Evolutionary conservation across 2,329 filamentous ascomycete genomes (phyloP).

Genomic region (Aspergillus nomiae): DNA sequence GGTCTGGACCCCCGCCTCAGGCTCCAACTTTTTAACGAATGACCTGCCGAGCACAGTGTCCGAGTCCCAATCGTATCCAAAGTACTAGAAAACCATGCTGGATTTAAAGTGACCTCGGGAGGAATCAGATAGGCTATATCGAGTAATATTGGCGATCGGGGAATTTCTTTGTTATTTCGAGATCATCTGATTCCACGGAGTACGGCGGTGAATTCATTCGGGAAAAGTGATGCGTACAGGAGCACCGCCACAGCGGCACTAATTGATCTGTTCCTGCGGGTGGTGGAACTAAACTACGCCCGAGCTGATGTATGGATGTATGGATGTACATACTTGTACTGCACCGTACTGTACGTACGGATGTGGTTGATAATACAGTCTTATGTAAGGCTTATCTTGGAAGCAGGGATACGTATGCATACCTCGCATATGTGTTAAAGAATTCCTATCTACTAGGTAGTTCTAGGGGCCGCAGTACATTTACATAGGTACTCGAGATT

Average conservation of each 20-base stretch:
- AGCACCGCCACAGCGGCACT: slow-evolving; percentile 5
- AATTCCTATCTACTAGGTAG: background rate
- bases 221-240: background rate
- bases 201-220: background rate
- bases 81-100: background rate
- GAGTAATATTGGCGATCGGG: background rate
- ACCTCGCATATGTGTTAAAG: background rate
- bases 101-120: background rate
- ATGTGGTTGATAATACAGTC: background rate
- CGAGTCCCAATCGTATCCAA: background rate
- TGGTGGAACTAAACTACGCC: slow-evolving; percentile 1
- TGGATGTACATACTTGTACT: background rate
- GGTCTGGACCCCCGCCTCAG: slow-evolving; percentile 1
- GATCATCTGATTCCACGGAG: background rate
- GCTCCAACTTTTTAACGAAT: background rate
- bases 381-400: background rate
- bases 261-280: slow-evolving; percentile 8
- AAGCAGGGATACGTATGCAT: background rate
- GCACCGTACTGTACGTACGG: background rate
- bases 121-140: background rate
- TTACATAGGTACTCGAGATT: background rate
- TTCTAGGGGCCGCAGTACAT: background rate
- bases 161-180: background rate
- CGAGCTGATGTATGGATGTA: background rate
- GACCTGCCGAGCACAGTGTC: background rate